Base-by-base conservation (phyloP, 2,329 filamentous ascomycete species). In the Colletotrichum salicis region DNA sequence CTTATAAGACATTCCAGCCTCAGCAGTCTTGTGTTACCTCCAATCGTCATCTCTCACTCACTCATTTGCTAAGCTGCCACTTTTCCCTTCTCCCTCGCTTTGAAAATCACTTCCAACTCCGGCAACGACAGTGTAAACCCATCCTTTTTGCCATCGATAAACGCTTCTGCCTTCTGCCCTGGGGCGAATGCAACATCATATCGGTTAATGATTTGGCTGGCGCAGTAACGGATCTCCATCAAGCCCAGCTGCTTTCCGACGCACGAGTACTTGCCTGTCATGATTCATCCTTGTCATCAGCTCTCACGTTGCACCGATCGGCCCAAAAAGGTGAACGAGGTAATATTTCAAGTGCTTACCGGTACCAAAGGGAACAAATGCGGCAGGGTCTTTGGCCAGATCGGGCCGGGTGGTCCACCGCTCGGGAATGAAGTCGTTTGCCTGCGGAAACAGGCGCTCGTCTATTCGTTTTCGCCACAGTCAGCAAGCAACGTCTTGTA, bases 201-300 rank as follows among this genome's bases (percentile, higher is more conserved):
- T 12, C 51, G 56, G 57, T 66, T 66, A 19, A 74, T 59, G 1
- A 74, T 69, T 35, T 73, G 72, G 41, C 72, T 73, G 37, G 63
- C 71, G 33, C 64, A 69, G 33, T 73, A 74, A 19, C 75, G 71
- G 24, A 80, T 52, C 64, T 82, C 80, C 77, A 82, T 80, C 48
- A 83, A 71, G 0, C 76, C 81, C 1, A 83, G 75, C 66, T 79
- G 77, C 67, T 82, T 82, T 1, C 82, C 82, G 1, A 79, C 79
- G 52, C 82, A 83, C 5, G 79, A 78, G 59, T 79, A 79, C 1
- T 74, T 76, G 3, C 81, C 80, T 80, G 22, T 2, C 10, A 11
- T 8, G 11, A 15, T 5, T n/a, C 15, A 29, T 15, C 31, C 41
- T 48, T 48, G 41, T 31, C 22, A 22, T 63, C 48, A 64, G 61